phyloP scores from a whole-genome alignment of 306 rosid genomes.

The Vachellia pachyceras region DNA sequence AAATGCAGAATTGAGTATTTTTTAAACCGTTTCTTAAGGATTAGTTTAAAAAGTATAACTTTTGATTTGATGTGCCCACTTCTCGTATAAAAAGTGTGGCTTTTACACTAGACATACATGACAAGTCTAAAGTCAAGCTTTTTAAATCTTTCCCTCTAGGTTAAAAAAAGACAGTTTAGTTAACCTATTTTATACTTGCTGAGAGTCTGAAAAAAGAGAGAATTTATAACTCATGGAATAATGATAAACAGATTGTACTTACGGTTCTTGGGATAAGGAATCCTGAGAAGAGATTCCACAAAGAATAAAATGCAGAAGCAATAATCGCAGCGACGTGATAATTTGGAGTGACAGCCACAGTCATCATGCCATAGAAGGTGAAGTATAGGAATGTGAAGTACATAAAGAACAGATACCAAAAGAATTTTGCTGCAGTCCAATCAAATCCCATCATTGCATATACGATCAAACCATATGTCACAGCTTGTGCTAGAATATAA shows the following conservation, averaged over 20 bases:
- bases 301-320: slow-evolving; percentile 55
- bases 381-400: slow-evolving; percentile 64
- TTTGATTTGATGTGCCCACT: neutral
- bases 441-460: slow-evolving; percentile 76
- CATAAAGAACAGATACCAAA: slow-evolving; percentile 72
- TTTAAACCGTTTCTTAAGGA: no score
- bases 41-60: no score
- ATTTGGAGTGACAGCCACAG: slow-evolving; percentile 73
- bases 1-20: no score
- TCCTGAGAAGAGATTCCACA: slow-evolving; percentile 82
- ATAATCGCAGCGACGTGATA: slow-evolving; percentile 60
- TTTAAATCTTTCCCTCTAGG: neutral
- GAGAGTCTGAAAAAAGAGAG: neutral
- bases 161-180: no score
- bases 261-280: slow-evolving; percentile 65
- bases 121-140: neutral
- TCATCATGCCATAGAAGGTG: slow-evolving; percentile 82
- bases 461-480: slow-evolving; percentile 54
- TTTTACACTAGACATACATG: no score
- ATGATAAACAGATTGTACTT: slow-evolving; percentile 23
- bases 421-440: slow-evolving; percentile 55
- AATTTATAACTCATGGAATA: no score
- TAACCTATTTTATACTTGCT: neutral
- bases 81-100: neutral
- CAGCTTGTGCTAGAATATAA: slow-evolving; percentile 60